Evolutionary conservation across 2,329 filamentous ascomycete genomes (phyloP).

Genomic region (Aspergillus udagawae): DNA sequence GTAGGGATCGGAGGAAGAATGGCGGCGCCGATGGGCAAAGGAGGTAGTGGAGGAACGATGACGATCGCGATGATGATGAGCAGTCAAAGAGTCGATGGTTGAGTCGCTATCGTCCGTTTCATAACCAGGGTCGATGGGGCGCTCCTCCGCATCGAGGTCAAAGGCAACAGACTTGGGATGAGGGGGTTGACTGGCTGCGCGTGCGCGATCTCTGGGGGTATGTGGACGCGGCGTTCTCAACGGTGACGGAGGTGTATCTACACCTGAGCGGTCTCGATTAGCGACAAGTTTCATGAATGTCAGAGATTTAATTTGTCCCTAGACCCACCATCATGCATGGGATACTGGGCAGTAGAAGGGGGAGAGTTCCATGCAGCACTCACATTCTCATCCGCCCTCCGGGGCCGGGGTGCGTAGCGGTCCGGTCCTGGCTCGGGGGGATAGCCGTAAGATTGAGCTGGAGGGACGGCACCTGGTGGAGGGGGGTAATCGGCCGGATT

Average conservation of each 20-base stretch:
- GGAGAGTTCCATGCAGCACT: slow-evolving; percentile 39
- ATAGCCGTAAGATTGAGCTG: slow-evolving; percentile 37
- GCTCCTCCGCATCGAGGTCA: slow-evolving; percentile 17
- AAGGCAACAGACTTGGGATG: slow-evolving; percentile 34
- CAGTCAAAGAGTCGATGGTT: slow-evolving; percentile 23
- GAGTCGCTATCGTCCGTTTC: slow-evolving; percentile 43
- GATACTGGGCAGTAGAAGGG: slow-evolving; percentile 34
- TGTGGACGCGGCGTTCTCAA: slow-evolving; percentile 6
- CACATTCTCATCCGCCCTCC: slow-evolving; percentile 49
- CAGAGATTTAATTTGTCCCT: slow-evolving; percentile 7
- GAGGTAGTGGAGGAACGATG: slow-evolving; percentile 3
- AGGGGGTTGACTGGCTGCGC: slow-evolving; percentile 21
- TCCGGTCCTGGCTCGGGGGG: slow-evolving; percentile 32
- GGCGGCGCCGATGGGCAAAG: slow-evolving; percentile 6
- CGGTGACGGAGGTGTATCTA: slow-evolving; percentile 12
- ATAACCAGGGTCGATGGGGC: slow-evolving; percentile 30
- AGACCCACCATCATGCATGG: slow-evolving; percentile 42
- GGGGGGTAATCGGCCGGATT: slow-evolving; percentile 41
- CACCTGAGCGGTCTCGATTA: slow-evolving; percentile 16
- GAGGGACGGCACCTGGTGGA: slow-evolving; percentile 36
- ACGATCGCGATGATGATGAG: slow-evolving; percentile 19
- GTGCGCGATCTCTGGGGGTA: slow-evolving; percentile 8
- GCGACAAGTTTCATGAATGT: background rate
- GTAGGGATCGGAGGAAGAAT: slow-evolving; percentile 20
- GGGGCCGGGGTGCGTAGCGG: slow-evolving; percentile 36